phyloP scores from a whole-genome alignment of 768 basidiomycete species.

The Leccinum disarticulatum region DNA sequence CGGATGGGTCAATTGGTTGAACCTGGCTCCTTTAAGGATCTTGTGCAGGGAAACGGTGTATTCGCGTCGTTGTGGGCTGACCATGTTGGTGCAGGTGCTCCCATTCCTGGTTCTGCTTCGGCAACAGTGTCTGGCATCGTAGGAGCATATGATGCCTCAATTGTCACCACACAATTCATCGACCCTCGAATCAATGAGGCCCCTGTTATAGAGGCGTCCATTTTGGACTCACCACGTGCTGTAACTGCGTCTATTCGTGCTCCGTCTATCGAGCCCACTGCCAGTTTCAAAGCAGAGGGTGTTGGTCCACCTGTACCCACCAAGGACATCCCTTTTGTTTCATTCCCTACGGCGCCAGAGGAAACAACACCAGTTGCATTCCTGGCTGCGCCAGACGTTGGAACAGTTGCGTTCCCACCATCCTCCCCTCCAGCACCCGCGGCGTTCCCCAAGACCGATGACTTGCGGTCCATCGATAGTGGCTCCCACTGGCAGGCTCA shows the following conservation, averaged over 20 bases:
- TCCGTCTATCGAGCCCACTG: too few species aligned
- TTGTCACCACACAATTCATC: conserved; percentile 18
- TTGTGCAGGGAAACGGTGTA: conserved; percentile 66
- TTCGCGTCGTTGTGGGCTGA: conserved; percentile 91
- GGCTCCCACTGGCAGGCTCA: too few species aligned
- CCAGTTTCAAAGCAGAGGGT: conserved; percentile 23
- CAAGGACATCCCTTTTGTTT: conserved; percentile 27
- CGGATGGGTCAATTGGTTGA: conserved; percentile 88
- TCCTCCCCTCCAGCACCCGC: too few species aligned
- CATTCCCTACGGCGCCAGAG: conserved; percentile 35
- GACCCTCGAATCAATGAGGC: conserved; percentile 21
- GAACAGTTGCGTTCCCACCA: too few species aligned
- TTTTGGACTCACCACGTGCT: conserved; percentile 18
- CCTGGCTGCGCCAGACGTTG: conserved; percentile 8
- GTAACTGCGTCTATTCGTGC: conserved; percentile 16
- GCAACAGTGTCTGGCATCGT: conserved; percentile 24
- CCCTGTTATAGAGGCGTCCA: conserved; percentile 7
- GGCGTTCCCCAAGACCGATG: too few species aligned
- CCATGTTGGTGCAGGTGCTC: conserved; percentile 61
- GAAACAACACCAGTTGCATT: conserved; percentile 11
- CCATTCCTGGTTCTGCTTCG: conserved; percentile 34
- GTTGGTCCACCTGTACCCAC: conserved; percentile 29
- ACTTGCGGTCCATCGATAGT: too few species aligned
- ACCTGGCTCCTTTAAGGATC: conserved; percentile 74
- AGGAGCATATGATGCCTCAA: conserved; percentile 28